phyloP scores from a whole-genome alignment of 2,329 filamentous ascomycete species.

The Diplodia seriata region DNA sequence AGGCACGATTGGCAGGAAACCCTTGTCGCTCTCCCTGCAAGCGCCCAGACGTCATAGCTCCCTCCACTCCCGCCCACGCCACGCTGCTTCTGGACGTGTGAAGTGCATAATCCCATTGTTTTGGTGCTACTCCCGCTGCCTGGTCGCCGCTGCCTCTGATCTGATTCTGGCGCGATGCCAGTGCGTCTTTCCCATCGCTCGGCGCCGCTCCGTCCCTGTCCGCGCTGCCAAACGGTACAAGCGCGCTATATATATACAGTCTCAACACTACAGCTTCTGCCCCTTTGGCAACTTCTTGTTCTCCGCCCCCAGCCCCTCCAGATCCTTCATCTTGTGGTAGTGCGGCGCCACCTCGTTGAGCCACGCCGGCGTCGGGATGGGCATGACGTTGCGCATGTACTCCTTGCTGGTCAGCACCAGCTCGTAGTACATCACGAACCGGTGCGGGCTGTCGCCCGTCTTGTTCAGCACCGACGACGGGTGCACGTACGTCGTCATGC shows the following conservation, averaged over 20 bases:
- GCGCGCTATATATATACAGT: not conserved
- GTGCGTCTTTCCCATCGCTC: slow-evolving; percentile 1
- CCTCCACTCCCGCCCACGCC: slow-evolving; percentile 3
- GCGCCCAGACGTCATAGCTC: slow-evolving; percentile 30
- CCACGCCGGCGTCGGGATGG: slow-evolving; percentile 79
- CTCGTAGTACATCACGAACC: slow-evolving; percentile 88
- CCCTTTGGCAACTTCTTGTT: slow-evolving; percentile 74
- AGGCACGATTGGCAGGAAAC: slow-evolving; percentile 30
- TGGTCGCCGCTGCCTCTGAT: not conserved
- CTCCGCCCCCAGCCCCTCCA: slow-evolving; percentile 74
- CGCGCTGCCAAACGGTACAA: not conserved
- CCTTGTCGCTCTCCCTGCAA: slow-evolving; percentile 9
- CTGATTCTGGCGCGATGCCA: not conserved
- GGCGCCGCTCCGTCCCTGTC: not conserved
- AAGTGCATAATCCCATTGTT: slow-evolving; percentile 1
- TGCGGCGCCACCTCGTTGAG: slow-evolving; percentile 89
- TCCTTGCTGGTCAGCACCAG: slow-evolving; percentile 84
- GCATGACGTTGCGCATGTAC: slow-evolving; percentile 89
- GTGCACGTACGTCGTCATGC: slow-evolving; percentile 88
- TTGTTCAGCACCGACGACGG: slow-evolving; percentile 81
- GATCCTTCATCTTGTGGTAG: slow-evolving; percentile 89
- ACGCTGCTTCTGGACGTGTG: not conserved
- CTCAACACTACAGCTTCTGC: slow-evolving; percentile 37
- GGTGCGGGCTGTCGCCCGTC: slow-evolving; percentile 77
- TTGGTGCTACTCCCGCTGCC: slow-evolving; percentile 2